A percentile compares a stretch with the other conserved stretches of the same genome.
Evolutionary conservation across 371 early-diverging fungal genomes (phyloP).

Genomic region (Scutellospora calospora): DNA sequence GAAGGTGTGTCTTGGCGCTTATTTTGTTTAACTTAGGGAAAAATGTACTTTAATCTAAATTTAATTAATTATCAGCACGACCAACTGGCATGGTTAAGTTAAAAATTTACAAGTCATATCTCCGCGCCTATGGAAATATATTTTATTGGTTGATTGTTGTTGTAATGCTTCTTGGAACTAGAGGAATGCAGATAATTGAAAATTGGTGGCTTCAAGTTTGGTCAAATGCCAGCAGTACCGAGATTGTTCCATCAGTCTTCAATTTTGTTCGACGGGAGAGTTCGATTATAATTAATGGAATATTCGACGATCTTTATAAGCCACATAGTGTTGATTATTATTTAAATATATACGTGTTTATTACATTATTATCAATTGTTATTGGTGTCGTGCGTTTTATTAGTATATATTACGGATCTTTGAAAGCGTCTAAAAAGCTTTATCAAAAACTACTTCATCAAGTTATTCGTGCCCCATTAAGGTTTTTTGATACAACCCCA

Average conservation of each 20-base stretch:
- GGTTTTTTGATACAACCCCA: slow-evolving; percentile 89
- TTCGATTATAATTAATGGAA: neutral
- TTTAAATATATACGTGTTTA: slow-evolving; percentile 47
- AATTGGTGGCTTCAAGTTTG: slow-evolving; percentile 37
- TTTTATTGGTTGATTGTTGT: slow-evolving; percentile 20
- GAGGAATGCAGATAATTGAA: slow-evolving; percentile 14
- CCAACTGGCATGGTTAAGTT: slow-evolving; percentile 29
- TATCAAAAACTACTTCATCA: slow-evolving; percentile 60
- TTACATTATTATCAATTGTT: slow-evolving; percentile 46
- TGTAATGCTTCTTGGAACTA: neutral
- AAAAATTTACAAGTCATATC: slow-evolving; percentile 36
- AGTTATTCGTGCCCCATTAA: slow-evolving; percentile 74
- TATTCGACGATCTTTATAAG: slow-evolving; percentile 22
- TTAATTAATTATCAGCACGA: slow-evolving; percentile 21
- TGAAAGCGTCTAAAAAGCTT: slow-evolving; percentile 57
- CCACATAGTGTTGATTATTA: slow-evolving; percentile 52
- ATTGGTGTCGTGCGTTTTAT: slow-evolving; percentile 51
- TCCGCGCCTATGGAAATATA: slow-evolving; percentile 15
- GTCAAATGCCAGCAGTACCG: neutral
- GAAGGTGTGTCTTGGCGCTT: no score
- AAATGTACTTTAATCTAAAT: neutral
- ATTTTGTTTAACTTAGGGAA: no score
- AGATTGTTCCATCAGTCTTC: neutral
- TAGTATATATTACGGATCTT: slow-evolving; percentile 55
- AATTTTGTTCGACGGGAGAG: neutral